Percentiles rank a stretch among this genome's conserved stretches.
Evolutionary conservation across 768 basidiomycete species (phyloP).

Genomic region (Trametes villosa): DNA sequence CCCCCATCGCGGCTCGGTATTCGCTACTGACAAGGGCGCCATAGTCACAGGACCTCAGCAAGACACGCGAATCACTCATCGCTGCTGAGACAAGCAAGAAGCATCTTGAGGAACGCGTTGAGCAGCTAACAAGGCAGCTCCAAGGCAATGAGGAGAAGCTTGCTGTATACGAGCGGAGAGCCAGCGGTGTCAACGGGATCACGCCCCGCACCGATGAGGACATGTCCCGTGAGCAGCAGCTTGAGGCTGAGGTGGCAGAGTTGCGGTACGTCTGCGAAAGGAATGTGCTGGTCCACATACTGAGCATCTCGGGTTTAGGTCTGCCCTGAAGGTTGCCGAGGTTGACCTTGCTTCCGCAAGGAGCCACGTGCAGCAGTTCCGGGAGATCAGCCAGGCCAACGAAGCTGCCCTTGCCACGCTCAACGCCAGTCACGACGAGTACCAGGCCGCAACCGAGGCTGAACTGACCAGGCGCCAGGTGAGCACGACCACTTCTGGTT

Average conservation of each 20-base stretch:
- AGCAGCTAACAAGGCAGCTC: constrained; percentile 62
- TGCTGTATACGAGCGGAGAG: constrained; percentile 80
- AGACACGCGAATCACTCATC: constrained; percentile 70
- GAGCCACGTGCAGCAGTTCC: constrained; percentile 81
- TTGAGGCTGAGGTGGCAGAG: constrained; percentile 85
- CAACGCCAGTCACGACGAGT: constrained; percentile 79
- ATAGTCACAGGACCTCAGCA: constrained; percentile 66
- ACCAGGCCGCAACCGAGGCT: constrained; percentile 72
- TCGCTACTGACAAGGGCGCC: constrained; percentile 19
- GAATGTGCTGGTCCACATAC: not conserved
- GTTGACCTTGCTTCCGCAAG: constrained; percentile 74
- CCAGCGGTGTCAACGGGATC: constrained; percentile 37
- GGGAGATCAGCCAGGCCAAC: constrained; percentile 82
- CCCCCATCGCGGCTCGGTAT: not conserved
- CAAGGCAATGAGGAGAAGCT: constrained; percentile 85
- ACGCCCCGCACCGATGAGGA: constrained; percentile 45
- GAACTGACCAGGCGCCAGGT: constrained; percentile 73
- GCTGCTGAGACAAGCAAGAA: constrained; percentile 78
- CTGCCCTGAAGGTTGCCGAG: constrained; percentile 76
- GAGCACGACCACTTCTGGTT: not conserved
- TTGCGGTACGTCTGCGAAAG: constrained; percentile 56
- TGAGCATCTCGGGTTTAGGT: constrained; percentile 46
- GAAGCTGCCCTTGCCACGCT: constrained; percentile 75
- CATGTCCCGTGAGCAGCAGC: constrained; percentile 72
- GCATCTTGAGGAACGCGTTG: constrained; percentile 74